Evolutionary conservation across 768 basidiomycete genomes (phyloP), one percentile per base, ranked within the genome.

Genomic region (Leccinum pellstonianum): DNA sequence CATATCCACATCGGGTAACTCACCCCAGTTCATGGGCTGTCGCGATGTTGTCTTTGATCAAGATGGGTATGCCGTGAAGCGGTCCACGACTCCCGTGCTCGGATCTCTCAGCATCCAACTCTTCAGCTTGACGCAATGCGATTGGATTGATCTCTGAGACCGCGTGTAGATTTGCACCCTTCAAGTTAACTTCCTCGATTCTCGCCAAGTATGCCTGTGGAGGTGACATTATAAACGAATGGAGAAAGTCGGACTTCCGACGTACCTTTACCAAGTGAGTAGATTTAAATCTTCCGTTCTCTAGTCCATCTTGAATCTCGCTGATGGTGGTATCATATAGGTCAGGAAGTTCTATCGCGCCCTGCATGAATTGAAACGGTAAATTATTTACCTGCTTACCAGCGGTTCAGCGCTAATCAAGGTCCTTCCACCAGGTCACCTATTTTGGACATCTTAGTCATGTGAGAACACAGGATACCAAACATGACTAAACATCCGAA

Each of bases 111-210:
- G 81, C 49, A 52, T 86, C 85, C 21, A 85, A 70, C 0, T 69
- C 75, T 2, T 79, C 82, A 12, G 87, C 87, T 62, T 81, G 77
- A 14, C 55, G 64, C 10, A 87, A 73, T 3, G 86, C 85, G 7
- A 76, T 77, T 0, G 82, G 77, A 51, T 84, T 89, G 1, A 74
- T 73, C 57, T 88, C 87, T 14, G 86, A 72, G 5, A 88, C 78
- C 1, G 86, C 86, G 10, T 79, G 82, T 9, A 89, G 71, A 48
- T 71, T 71, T 11, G 85, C 81, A 2, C 86, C 86, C 58, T 83
- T 75, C 17, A 81, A 64, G 64, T 88, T 88, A n/a, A 89, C 87
- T 66, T 88, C 83, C 4, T 86, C 83, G 25, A 88, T 87, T 2
- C 87, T 79, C 11, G 82, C 81, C 62, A 88, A 76, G 68, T 88